Evolutionary conservation across 2,329 filamentous ascomycete genomes (phyloP).

Genomic region (Aspergillus novofumigatus): DNA sequence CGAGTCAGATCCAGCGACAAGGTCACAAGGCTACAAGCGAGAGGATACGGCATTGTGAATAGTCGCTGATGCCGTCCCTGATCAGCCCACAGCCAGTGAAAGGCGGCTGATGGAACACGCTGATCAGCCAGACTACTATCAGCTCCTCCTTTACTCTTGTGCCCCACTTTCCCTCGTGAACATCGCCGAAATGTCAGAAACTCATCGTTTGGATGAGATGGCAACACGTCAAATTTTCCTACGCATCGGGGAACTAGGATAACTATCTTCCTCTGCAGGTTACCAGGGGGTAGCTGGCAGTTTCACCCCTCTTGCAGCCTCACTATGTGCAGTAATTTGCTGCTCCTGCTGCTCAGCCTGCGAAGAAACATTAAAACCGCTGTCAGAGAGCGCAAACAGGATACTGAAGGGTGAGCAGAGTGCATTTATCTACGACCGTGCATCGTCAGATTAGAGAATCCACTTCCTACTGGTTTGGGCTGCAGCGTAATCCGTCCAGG

Average conservation of each 20-base stretch:
- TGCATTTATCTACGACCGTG: background rate
- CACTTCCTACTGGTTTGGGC: background rate
- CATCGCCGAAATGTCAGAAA: slow-evolving; percentile 3
- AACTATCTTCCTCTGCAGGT: background rate
- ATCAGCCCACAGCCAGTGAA: slow-evolving; percentile 12
- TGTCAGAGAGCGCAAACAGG: background rate
- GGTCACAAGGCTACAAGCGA: background rate
- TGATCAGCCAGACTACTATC: slow-evolving; percentile 2
- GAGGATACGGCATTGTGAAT: background rate
- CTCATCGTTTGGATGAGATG: slow-evolving; percentile 12
- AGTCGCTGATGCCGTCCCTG: background rate
- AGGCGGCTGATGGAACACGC: background rate
- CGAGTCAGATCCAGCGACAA: background rate
- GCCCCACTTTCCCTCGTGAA: slow-evolving; percentile 16
- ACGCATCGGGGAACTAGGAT: slow-evolving; percentile 13
- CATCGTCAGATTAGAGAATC: background rate
- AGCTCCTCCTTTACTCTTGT: background rate
- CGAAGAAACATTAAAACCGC: background rate
- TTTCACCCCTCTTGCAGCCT: background rate
- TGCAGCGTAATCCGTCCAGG: slow-evolving; percentile 13
- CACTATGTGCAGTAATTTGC: background rate
- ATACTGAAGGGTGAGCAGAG: background rate
- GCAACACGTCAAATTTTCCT: slow-evolving; percentile 18
- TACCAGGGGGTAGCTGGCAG: slow-evolving; percentile 1
- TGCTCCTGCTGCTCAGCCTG: background rate